Percentiles rank a stretch among this genome's conserved stretches.
phyloP scores from a whole-genome alignment of 2,329 filamentous ascomycete genomes.

The Dactylellina haptotyla region DNA sequence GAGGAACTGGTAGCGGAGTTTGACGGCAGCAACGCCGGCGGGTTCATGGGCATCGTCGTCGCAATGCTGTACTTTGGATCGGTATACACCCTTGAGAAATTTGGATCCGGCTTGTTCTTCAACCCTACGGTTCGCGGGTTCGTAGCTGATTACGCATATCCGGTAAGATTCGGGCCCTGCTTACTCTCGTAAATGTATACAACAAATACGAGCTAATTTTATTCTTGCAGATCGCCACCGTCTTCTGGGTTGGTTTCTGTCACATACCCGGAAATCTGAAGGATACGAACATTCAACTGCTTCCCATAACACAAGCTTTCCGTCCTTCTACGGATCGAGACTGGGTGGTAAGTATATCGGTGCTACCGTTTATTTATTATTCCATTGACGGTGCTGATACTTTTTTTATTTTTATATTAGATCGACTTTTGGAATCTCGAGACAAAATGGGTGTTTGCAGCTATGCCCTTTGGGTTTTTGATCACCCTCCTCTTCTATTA shows the following conservation, averaged over 20 bases:
- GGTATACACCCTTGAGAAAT: constrained; percentile 63
- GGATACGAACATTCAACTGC: constrained; percentile 73
- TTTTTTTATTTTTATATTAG: constrained; percentile 64
- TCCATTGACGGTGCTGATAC: constrained; percentile 64
- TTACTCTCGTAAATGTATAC: not conserved
- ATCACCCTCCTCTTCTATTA: constrained; percentile 69
- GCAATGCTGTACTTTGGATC: constrained; percentile 62
- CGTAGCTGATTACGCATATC: constrained; percentile 67
- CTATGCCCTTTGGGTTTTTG: constrained; percentile 67
- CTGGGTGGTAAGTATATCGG: constrained; percentile 59
- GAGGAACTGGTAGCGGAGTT: constrained; percentile 67
- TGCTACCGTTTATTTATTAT: constrained; percentile 59
- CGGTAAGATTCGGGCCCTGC: constrained; percentile 58
- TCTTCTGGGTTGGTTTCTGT: constrained; percentile 68
- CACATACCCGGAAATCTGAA: constrained; percentile 70
- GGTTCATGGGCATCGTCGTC: constrained; percentile 63
- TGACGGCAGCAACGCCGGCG: constrained; percentile 26
- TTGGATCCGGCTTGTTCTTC: constrained; percentile 64
- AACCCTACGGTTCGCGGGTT: constrained; percentile 64
- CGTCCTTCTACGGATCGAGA: constrained; percentile 76
- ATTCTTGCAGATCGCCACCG: constrained; percentile 63
- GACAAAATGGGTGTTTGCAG: constrained; percentile 67
- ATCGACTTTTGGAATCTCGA: constrained; percentile 68
- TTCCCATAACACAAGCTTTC: constrained; percentile 82
- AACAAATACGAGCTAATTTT: not conserved